Evolutionary conservation across 306 rosid genomes (phyloP), one percentile per base, ranked within the genome.

Genomic region (Delonix regia): DNA sequence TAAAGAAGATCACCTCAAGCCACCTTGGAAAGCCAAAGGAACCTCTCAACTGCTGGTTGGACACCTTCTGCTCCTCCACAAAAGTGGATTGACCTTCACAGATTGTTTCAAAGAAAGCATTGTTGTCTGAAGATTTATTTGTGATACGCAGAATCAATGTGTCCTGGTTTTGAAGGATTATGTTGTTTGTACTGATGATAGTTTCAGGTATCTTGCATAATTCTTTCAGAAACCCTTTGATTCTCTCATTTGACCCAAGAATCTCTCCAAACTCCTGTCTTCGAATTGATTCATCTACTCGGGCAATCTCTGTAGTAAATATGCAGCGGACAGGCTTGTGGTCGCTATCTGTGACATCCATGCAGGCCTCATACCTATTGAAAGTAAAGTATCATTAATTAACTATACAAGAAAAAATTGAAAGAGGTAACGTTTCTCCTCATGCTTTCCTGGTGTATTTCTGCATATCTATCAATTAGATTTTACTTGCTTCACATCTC

Each of bases 331-430:
- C 99, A 27, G 99, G 99, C 85, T 95, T 95, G 86, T 95, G 99
- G 82, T 95, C 99, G 75, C 99, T 95, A 85, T 92, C 98, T 4
- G 97, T 91, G 84, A 95, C 98, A 85, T 91, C 98, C 99, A 92
- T 92, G 87, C 97, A 91, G 59, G 97, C 99, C 67, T 95, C 96
- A 4, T 95, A 95, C 92, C 99, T 95, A 47, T 82, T 69, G 63
- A 82, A 82, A 36, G 74, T 67, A 67, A 72, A 71, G 78, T 30
- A 81, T 18, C 74, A 64, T 52, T 47, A 49, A 72, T 60, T 27
- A 60, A 76, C 38, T n/a, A n/a, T 65, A 22, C 52, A 79, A 48
- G 25, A 48, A 71, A 71, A 72, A 60, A 45, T 56, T 53, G 57
- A 42, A 82, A 78, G 74, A 55, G 48, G 27, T 0, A 8, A 70